Evolutionary conservation across 2,329 filamentous ascomycete species (phyloP), one percentile per base, ranked within the genome.

Genomic region (Venturia asperata): DNA sequence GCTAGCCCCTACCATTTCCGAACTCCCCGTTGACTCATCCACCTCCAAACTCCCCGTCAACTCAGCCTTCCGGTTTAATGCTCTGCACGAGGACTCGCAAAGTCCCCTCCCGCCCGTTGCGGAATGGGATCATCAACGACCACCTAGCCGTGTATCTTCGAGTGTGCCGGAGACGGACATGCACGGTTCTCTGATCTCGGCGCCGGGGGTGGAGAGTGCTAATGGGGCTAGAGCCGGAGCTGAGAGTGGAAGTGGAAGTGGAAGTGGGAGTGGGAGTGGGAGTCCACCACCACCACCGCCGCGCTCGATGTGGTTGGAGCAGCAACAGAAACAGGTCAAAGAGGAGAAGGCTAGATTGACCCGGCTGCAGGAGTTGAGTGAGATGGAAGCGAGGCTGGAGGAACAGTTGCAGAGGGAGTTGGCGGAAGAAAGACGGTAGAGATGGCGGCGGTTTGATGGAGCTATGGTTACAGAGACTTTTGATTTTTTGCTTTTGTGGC

Each of bases 311-410:
- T 43, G 21, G 56, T 39, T 61, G 34, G 56, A 61, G 34, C 17
- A 27, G 34, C 56, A 55, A 15, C 49, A 55, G 24, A 55, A 13
- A 34, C 49, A 55, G 49, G 15, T 61, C 19, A 61, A 39, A n/a
- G 56, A 61, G 34, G 56, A 61, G 30, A 39, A 43, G 41, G 56
- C 56, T 41, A 39, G 56, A n/a, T 43, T 61, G 34, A 39, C 17
- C 3, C n/a, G 56, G 34, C n/a, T 61, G 56, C 56, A 61, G 56
- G 56, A 61, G n/a, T 19, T 61, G 11, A 21, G 30, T n/a, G 56
- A 61, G 56, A 39, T 41, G 56, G 56, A 61, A 21, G 56, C 56
- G 21, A n/a, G 34, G 30, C 27, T 61, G 56, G 56, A 61, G 21
- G 56, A 61, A 24, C 56, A 61, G 15, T 19, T 61, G n/a, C 34